Base-by-base conservation (phyloP, 139 green algal species). In the Chlamydomonas schloesseri region DNA sequence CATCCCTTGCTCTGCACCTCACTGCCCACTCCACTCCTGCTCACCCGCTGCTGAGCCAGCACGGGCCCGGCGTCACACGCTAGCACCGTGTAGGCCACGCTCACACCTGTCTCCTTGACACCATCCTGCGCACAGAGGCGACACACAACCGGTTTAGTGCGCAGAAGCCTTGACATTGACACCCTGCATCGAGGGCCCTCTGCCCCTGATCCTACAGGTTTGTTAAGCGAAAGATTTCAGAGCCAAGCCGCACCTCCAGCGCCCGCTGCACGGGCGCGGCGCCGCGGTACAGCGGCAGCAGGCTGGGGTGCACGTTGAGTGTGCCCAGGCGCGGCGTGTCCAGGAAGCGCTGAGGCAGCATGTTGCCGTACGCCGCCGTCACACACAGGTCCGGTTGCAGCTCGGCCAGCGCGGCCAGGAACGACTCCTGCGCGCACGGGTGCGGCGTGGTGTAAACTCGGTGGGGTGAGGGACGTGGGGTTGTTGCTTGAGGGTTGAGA, bases 351-450 rank as follows among this genome's bases (percentile, higher is more conserved):
- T 92, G 86, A 1, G 98, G 98, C 53, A 99, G 93, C 84, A 99
- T 96, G 92, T 99, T 98, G 84, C 98, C 98, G 78, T 99, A 99
- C 0, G 98, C 98, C 8, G 97, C 98, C 0, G 98, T 99, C 17
- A 99, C 87, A 77, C 94, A 98, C 34, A 99, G 91, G 90, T 99
- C 97, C 0, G 97, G 95, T 29, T 89, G n/a, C 58, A 99, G 60
- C 0, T 58, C 76, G 18, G 72, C 42, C 50, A 99, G 73, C 4
- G 79, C 20, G 4, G 89, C 79, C 60, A 99, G 90, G 71, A 99
- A 99, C 4, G 47, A 68, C 26, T 71, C 60, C 82, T 97, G 92
- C 31, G 77, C 2, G 18, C 13, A 69, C 73, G 20, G 4, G 29
- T 68, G n/a, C n/a, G n/a, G n/a, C n/a, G n/a, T n/a, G n/a, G n/a